Percentiles rank a stretch among this genome's conserved stretches.
Evolutionary conservation across 2,329 filamentous ascomycete species (phyloP).

Genomic region (Pyricularia pennisetigena): DNA sequence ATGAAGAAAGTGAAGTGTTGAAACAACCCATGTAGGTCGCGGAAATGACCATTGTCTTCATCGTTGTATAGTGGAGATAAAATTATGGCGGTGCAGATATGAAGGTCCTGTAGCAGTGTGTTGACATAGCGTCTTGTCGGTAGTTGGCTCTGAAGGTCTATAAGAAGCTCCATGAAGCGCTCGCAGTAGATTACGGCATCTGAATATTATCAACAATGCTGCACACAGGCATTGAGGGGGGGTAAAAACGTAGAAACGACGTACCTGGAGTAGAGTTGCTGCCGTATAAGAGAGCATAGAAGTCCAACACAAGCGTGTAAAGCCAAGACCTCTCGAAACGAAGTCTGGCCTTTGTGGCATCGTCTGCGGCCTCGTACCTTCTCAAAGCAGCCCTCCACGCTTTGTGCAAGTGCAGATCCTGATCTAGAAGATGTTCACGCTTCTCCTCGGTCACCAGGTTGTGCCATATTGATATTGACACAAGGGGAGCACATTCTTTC

Average conservation of each 20-base stretch:
- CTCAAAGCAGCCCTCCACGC: slow-evolving; percentile 84
- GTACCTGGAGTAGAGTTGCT: slow-evolving; percentile 13
- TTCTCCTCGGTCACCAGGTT: slow-evolving; percentile 72
- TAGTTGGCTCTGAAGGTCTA: slow-evolving; percentile 84
- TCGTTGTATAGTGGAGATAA: slow-evolving; percentile 71
- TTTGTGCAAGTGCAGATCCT: slow-evolving; percentile 68
- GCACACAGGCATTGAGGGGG: background rate
- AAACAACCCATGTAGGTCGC: slow-evolving; percentile 72
- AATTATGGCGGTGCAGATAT: slow-evolving; percentile 66
- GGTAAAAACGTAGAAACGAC: no score
- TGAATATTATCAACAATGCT: slow-evolving; percentile 14
- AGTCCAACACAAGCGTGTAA: slow-evolving; percentile 76
- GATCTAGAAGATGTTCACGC: slow-evolving; percentile 63
- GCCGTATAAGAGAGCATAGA: slow-evolving; percentile 63
- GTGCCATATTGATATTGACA: slow-evolving; percentile 93
- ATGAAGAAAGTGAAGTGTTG: slow-evolving; percentile 82
- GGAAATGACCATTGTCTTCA: slow-evolving; percentile 64
- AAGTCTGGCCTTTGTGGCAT: slow-evolving; percentile 64
- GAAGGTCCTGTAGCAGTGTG: slow-evolving; percentile 74
- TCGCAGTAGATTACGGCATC: slow-evolving; percentile 78
- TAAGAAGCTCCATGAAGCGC: slow-evolving; percentile 83
- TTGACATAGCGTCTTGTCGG: slow-evolving; percentile 93
- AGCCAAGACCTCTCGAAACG: slow-evolving; percentile 93
- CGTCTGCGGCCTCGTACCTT: slow-evolving; percentile 79
- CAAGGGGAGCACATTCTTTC: slow-evolving; percentile 91